Evolutionary conservation across 2,329 filamentous ascomycete genomes (phyloP).

Genomic region (Aspergillus ustus): DNA sequence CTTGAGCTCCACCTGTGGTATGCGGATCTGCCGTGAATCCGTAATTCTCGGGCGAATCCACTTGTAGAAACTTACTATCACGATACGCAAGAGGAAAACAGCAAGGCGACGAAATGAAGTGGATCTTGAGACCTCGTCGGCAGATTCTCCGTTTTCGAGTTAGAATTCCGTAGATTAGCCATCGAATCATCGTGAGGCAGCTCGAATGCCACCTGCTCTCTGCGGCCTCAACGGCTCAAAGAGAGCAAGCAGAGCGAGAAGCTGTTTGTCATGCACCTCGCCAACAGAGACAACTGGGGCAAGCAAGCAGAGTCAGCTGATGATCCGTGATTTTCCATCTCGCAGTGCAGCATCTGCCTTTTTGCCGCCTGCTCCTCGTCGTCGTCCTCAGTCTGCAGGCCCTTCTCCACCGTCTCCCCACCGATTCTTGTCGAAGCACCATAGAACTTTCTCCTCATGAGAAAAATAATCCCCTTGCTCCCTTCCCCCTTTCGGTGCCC

Average conservation of each 20-base stretch:
- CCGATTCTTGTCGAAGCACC: slow-evolving; percentile 17
- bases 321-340: not conserved
- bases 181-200: slow-evolving; percentile 5
- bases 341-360: not conserved
- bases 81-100: slow-evolving; percentile 7
- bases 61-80: not conserved
- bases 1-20: slow-evolving; percentile 1
- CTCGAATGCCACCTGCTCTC: not conserved
- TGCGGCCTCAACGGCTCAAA: not conserved
- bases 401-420: slow-evolving; percentile 5
- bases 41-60: slow-evolving; percentile 14
- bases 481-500: slow-evolving; percentile 18
- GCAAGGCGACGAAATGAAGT: not conserved
- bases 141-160: not conserved
- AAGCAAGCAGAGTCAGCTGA: slow-evolving; percentile 1
- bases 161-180: slow-evolving; percentile 7
- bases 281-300: not conserved
- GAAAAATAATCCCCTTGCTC: slow-evolving; percentile 25
- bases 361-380: not conserved
- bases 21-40: slow-evolving; percentile 13
- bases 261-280: not conserved
- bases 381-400: not conserved
- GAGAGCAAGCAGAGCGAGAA: not conserved
- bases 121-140: not conserved
- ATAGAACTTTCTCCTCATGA: slow-evolving; percentile 25